Percentiles rank a stretch among this genome's conserved stretches.
phyloP scores from a whole-genome alignment of 2,329 filamentous ascomycete species.

The Xylaria digitata region DNA sequence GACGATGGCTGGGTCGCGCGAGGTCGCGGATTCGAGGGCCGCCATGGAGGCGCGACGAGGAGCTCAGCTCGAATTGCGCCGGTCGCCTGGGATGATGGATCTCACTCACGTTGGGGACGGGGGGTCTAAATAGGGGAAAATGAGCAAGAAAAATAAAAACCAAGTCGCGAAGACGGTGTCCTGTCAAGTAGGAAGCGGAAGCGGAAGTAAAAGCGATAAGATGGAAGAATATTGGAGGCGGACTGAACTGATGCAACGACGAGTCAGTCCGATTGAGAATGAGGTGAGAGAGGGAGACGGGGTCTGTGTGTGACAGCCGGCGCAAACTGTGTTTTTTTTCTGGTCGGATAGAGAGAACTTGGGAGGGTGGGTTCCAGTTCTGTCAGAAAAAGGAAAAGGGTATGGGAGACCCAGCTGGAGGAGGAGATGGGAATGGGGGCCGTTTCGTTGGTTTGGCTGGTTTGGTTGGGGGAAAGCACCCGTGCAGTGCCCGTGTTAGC shows the following conservation, averaged over 20 bases:
- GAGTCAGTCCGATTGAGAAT: conserved; percentile 31
- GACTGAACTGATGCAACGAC: conserved; percentile 29
- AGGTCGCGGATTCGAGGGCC: conserved; percentile 44
- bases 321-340: conserved; percentile 43
- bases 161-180: conserved; percentile 25
- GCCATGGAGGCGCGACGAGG: conserved; percentile 46
- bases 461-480: conserved; percentile 30
- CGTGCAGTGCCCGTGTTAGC: too few relatives aligned
- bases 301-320: conserved; percentile 40
- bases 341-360: conserved; percentile 7
- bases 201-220: conserved; percentile 24
- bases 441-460: neutral
- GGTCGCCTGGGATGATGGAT: conserved; percentile 44
- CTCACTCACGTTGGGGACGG: conserved; percentile 47
- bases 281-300: conserved; percentile 37
- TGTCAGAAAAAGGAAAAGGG: conserved; percentile 42
- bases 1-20: conserved; percentile 41
- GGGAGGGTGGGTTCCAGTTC: conserved; percentile 32
- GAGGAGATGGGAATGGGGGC: conserved; percentile 30
- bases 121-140: conserved; percentile 35
- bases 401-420: conserved; percentile 34
- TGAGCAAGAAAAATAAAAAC: conserved; percentile 39
- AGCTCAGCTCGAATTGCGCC: conserved; percentile 42
- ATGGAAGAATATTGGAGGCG: conserved; percentile 33
- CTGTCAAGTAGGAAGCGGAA: conserved; percentile 26